Conservation (phyloP, 257 asterid genomes). For the Striga asiatica region DNA sequence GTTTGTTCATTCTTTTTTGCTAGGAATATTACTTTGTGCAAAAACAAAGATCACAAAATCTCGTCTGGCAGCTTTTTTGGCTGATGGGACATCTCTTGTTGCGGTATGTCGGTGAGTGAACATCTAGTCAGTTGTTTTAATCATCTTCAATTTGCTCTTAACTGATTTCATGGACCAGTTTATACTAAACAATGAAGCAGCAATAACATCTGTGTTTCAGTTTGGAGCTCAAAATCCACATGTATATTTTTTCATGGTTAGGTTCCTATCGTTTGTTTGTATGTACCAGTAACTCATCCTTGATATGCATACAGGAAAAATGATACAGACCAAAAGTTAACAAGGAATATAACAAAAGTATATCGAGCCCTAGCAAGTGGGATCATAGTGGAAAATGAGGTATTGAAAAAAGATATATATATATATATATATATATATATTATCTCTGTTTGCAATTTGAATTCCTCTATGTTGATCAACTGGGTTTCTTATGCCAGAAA, state of each 20-base stretch:
- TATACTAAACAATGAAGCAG: constrained; percentile 1
- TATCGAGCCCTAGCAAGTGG: constrained; percentile 87
- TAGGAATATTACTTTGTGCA: constrained; percentile 94
- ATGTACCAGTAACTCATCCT: constrained; percentile 8
- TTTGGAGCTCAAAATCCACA: neutral
- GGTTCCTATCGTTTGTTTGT: constrained; percentile 4
- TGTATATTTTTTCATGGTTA: neutral
- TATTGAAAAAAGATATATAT: too few relatives aligned
- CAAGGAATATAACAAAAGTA: constrained; percentile 61
- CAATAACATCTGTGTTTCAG: neutral
- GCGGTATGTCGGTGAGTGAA: constrained; percentile 37
- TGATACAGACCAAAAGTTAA: constrained; percentile 25
- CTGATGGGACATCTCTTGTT: constrained; percentile 78
- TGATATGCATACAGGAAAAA: constrained; percentile 26
- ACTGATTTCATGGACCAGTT: neutral
- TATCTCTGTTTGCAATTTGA: too few relatives aligned
- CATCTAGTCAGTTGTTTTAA: neutral
- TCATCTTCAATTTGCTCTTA: neutral
- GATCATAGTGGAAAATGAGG: constrained; percentile 57
- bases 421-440: too few relatives aligned
- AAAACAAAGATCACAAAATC: constrained; percentile 75
- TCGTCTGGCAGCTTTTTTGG: constrained; percentile 74
- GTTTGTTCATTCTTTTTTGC: constrained; percentile 14
- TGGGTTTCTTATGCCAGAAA: constrained; percentile 1
- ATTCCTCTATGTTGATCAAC: neutral